Percentiles rank a stretch among this genome's conserved stretches.
Evolutionary conservation across 2,329 filamentous ascomycete species (phyloP).

Genomic region (Salinomyces thailandicus): DNA sequence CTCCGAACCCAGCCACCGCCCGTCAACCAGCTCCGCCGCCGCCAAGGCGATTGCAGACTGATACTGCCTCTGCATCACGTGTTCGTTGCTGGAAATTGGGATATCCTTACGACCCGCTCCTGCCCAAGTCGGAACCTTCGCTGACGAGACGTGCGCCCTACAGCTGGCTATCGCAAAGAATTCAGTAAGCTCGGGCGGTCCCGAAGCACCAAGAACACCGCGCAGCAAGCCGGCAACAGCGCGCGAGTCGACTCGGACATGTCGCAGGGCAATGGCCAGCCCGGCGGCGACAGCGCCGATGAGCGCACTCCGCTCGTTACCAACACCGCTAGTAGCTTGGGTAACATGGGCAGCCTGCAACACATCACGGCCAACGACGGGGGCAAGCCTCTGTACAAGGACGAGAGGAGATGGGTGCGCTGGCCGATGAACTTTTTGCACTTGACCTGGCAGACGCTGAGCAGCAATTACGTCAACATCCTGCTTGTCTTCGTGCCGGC

Average conservation of each 20-base stretch:
- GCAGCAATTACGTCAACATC: slow-evolving; percentile 53
- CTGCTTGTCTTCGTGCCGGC: slow-evolving; percentile 64
- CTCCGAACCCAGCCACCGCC: too few species aligned
- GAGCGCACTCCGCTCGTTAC: slow-evolving; percentile 15
- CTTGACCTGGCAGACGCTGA: slow-evolving; percentile 33
- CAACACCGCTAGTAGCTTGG: slow-evolving; percentile 8
- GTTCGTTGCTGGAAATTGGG: too few species aligned
- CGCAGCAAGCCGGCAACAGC: slow-evolving; percentile 1
- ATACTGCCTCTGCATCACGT: too few species aligned
- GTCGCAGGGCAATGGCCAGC: not conserved
- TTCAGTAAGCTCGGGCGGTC: slow-evolving; percentile 13
- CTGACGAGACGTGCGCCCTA: not conserved
- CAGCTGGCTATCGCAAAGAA: slow-evolving; percentile 9
- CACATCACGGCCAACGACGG: slow-evolving; percentile 7
- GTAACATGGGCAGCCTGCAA: slow-evolving; percentile 9
- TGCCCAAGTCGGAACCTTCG: too few species aligned
- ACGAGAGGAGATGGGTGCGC: slow-evolving; percentile 23
- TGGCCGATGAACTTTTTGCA: slow-evolving; percentile 24
- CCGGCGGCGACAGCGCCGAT: slow-evolving; percentile 6
- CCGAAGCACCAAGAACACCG: slow-evolving; percentile 7
- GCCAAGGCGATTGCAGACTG: too few species aligned
- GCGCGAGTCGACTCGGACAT: not conserved
- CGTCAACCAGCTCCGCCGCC: too few species aligned
- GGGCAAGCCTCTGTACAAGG: slow-evolving; percentile 15
- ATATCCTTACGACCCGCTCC: too few species aligned